Evolutionary conservation across 1,139 yeast genomes (phyloP).

Genomic region (Diutina scorzettiae): DNA sequence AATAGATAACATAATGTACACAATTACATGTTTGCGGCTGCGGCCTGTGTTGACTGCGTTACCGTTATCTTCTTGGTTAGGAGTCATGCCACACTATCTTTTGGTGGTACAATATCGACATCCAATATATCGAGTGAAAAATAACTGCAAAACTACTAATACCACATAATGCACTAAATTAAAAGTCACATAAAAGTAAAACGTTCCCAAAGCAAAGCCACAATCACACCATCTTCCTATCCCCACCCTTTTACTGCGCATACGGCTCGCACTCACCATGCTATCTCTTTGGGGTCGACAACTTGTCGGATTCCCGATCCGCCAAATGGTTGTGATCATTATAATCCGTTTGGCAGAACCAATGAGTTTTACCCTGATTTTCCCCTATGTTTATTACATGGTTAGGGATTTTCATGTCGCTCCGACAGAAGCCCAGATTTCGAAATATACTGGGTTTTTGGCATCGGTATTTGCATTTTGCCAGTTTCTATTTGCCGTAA

Average conservation of each 20-base stretch:
- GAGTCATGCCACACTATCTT: no score
- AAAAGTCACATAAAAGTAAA: no score
- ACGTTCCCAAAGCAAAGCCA: no score
- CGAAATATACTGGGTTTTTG: constrained; percentile 47
- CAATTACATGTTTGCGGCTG: no score
- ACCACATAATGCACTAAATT: no score
- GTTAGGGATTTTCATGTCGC: constrained; percentile 44
- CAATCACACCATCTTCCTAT: no score
- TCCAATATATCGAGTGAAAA: no score
- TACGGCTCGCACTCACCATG: not conserved
- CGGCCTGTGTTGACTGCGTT: no score
- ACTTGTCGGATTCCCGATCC: constrained; percentile 32
- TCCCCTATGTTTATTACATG: constrained; percentile 57
- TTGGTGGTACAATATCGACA: no score
- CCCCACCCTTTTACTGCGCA: no score
- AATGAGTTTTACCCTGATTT: constrained; percentile 48
- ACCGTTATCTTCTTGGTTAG: no score
- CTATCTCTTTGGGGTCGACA: constrained; percentile 11
- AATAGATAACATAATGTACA: not conserved
- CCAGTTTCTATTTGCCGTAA: constrained; percentile 43
- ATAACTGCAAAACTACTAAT: no score
- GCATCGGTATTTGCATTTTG: constrained; percentile 43
- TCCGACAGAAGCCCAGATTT: constrained; percentile 37
- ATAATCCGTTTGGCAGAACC: constrained; percentile 48
- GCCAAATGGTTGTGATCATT: constrained; percentile 36